These are phyloP conservation scores for Fragaria iinumae DNA, from an alignment of 306 rosid genomes.

Conservation along the genomic window DNA sequence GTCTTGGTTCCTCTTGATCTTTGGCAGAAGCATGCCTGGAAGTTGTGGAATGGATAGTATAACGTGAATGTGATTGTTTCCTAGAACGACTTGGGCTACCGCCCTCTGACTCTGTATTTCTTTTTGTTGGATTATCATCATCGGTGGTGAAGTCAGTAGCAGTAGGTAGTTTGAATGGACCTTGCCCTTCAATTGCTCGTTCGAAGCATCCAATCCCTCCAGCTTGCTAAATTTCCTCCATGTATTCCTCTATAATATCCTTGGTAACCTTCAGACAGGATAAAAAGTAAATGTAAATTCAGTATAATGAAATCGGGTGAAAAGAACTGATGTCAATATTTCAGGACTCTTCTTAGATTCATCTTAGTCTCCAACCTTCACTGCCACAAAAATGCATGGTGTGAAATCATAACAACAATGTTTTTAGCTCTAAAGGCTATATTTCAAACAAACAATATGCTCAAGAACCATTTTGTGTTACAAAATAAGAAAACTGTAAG, in stretches of 20 bases:
- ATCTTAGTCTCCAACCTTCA: neutral
- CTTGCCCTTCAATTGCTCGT: conserved; percentile 43
- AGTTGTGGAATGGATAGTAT: conserved; percentile 27
- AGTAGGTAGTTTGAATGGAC: conserved; percentile 35
- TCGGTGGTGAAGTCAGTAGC: conserved; percentile 29
- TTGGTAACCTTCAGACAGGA: conserved; percentile 60
- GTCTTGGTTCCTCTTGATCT: conserved; percentile 37
- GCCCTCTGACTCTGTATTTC: conserved; percentile 27
- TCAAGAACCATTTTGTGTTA: neutral
- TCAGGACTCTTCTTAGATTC: neutral
- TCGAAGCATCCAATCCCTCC: conserved; percentile 66
- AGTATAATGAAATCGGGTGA: neutral
- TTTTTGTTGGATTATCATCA: conserved; percentile 36
- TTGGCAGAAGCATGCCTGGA: conserved; percentile 28
- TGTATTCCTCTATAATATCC: conserved; percentile 74
- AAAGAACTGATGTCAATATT: neutral
- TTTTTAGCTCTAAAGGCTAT: neutral
- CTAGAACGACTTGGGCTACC: conserved; percentile 33
- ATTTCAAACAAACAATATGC: neutral
- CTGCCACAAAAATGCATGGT: neutral
- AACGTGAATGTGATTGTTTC: conserved; percentile 33
- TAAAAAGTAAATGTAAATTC: conserved; percentile 10
- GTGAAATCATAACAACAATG: neutral
- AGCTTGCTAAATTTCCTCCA: conserved; percentile 76
- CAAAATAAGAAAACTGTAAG: neutral